Percentiles rank a stretch among this genome's conserved stretches.
phyloP scores from a whole-genome alignment of 495 filamentous ascomycete genomes.

The Chaetomium cochliodes region DNA sequence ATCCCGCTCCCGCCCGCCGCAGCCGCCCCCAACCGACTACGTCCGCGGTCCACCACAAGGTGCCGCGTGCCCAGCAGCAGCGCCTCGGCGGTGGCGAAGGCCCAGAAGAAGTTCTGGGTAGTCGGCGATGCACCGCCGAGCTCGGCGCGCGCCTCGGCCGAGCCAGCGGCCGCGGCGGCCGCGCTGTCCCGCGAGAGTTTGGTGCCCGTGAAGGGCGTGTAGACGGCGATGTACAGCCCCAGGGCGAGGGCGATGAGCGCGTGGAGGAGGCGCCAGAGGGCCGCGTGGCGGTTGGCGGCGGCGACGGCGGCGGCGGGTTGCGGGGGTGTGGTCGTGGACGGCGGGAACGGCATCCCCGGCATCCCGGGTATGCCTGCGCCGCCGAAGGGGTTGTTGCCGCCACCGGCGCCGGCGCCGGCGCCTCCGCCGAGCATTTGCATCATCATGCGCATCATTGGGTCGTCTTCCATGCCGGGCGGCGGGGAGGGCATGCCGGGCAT shows the following conservation, averaged over 20 bases:
- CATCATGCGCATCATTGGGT: conserved; percentile 40
- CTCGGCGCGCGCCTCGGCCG: not conserved
- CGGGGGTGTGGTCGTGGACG: conserved; percentile 17
- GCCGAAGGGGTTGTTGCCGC: conserved; percentile 38
- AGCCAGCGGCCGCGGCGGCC: conserved; percentile 13
- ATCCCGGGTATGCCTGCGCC: too few relatives aligned
- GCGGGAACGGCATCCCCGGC: conserved; percentile 6
- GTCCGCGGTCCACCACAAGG: conserved; percentile 54
- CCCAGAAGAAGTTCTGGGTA: conserved; percentile 59
- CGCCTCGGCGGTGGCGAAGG: conserved; percentile 77
- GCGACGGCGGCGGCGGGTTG: too few relatives aligned
- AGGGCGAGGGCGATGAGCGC: conserved; percentile 67
- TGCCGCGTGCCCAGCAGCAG: conserved; percentile 66
- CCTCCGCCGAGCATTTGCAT: conserved; percentile 34
- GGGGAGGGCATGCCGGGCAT: not conserved
- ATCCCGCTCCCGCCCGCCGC: conserved; percentile 24
- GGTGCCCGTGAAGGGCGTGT: conserved; percentile 63
- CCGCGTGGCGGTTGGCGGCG: conserved; percentile 48
- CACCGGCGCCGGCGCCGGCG: conserved; percentile 22
- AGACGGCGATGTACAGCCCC: conserved; percentile 66
- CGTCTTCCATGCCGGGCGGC: conserved; percentile 27
- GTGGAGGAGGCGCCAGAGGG: conserved; percentile 76
- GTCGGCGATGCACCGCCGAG: not conserved
- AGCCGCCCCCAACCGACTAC: conserved; percentile 29
- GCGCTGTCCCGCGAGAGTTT: conserved; percentile 42